phyloP scores from a whole-genome alignment of 1,284 basidiomycete genomes.

The Grifola frondosa region DNA sequence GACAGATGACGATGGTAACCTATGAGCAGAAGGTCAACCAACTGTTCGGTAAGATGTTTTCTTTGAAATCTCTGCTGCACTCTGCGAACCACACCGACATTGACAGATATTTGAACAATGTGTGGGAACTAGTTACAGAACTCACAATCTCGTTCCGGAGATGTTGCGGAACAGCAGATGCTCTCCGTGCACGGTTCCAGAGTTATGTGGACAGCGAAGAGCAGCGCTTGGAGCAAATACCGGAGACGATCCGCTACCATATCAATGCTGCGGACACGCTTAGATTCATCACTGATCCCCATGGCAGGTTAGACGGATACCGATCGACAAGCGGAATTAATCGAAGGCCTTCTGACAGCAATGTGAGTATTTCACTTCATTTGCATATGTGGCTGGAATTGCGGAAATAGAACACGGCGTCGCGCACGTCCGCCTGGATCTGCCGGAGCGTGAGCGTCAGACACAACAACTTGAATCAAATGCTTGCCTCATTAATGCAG shows the following conservation, averaged over 20 bases:
- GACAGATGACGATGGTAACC: background rate
- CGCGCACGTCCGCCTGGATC: no score
- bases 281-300: conserved; percentile 18
- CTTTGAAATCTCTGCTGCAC: conserved; percentile 8
- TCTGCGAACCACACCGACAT: conserved; percentile 9
- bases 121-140: conserved; percentile 11
- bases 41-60: conserved; percentile 26
- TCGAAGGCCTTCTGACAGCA: no score
- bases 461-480: no score
- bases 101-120: conserved; percentile 20
- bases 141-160: conserved; percentile 2
- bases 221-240: conserved; percentile 13
- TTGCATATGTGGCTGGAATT: no score
- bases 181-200: conserved; percentile 14
- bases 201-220: conserved; percentile 22
- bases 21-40: conserved; percentile 21
- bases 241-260: conserved; percentile 23
- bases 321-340: no score
- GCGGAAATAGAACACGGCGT: no score
- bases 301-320: no score
- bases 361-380: no score
- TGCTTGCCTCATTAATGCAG: no score
- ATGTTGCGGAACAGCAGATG: background rate
- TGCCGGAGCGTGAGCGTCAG: no score
- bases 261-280: conserved; percentile 28